These are phyloP conservation scores for Graphium sp. DNA, from an alignment of 2,329 filamentous ascomycete genomes.

Conservation along the genomic window DNA sequence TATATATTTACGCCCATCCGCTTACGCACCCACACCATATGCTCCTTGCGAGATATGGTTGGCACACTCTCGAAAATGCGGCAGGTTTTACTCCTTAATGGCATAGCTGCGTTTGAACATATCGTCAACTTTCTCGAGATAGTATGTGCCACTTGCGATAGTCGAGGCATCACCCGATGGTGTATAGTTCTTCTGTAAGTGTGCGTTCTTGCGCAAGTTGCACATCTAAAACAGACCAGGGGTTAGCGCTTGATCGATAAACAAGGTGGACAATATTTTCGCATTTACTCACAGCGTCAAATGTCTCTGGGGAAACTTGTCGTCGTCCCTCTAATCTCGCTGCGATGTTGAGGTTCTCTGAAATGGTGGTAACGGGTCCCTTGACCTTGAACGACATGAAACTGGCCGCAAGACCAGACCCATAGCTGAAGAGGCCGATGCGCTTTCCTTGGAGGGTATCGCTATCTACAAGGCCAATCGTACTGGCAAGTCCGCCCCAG, in stretches of 20 bases:
- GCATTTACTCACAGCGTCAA: constrained; percentile 46
- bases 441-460: constrained; percentile 53
- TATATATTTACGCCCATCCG: too few relatives aligned
- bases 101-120: constrained; percentile 73
- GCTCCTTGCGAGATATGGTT: too few relatives aligned
- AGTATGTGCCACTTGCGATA: constrained; percentile 54
- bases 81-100: constrained; percentile 45
- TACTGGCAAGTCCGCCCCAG: constrained; percentile 57
- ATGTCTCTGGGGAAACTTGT: constrained; percentile 52
- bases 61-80: too few relatives aligned
- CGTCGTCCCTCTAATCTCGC: constrained; percentile 49
- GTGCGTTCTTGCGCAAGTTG: constrained; percentile 64
- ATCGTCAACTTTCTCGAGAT: constrained; percentile 64
- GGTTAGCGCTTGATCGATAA: not conserved
- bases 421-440: constrained; percentile 64
- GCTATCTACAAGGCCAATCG: constrained; percentile 48
- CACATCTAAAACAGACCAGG: constrained; percentile 42
- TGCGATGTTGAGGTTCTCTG: constrained; percentile 52
- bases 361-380: constrained; percentile 51
- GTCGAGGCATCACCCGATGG: constrained; percentile 53
- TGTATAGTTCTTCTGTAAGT: constrained; percentile 64
- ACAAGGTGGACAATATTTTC: constrained; percentile 8
- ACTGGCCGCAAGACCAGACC: constrained; percentile 55
- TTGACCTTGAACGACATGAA: constrained; percentile 60
- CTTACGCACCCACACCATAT: too few relatives aligned